Evolutionary conservation across 2,329 filamentous ascomycete species (phyloP), one percentile per base, ranked within the genome.

Genomic region (Rasamsonia emersonii): DNA sequence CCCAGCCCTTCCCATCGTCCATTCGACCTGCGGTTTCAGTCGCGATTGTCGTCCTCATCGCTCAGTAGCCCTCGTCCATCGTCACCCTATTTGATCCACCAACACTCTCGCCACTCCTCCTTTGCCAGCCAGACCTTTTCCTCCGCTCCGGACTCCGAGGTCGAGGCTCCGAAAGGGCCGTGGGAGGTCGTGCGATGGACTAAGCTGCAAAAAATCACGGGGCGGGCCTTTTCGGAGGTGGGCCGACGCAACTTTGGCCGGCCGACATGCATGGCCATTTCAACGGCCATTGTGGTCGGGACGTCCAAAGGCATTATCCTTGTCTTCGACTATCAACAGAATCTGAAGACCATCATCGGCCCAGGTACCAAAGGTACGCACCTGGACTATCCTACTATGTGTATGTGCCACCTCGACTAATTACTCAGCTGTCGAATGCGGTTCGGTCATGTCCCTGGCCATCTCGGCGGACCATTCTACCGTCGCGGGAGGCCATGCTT

Each of bases 171-270:
- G 3, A 78, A 85, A 33, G 77, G 84, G 4, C 91, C 91, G 2
- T 98, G 91, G 93, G 91, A 98, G 51, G 86, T 96, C 33, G 82
- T 98, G 37, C 75, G 88, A 51, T 98, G 93, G 93, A 96, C 86
- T 1, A 91, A 83, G 53, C 64, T 98, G 36, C 84, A 79, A 50
- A 96, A 93, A 56, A 75, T 98, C 40, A 86, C 86, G 15, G 77
- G 76, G 0, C 86, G 96, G 56, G 78, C 84, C 3, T 96, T 96
- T 56, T 94, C 89, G 2, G 93, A 98, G 58, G 74, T 80, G 25
- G 91, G 88, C 20, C 91, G 79, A 62, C 80, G 91, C 39, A 95
- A 84, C 57, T 96, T 95, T 66, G 93, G 91, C 17, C 73, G 79
- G 24, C 86, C 89, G 15, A 95, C 89, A 0, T 95, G 86, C 62